Percentiles rank a stretch among this genome's conserved stretches.
Conservation (phyloP, 2,329 filamentous ascomycete genomes). For the Cladophialophora exuberans region DNA sequence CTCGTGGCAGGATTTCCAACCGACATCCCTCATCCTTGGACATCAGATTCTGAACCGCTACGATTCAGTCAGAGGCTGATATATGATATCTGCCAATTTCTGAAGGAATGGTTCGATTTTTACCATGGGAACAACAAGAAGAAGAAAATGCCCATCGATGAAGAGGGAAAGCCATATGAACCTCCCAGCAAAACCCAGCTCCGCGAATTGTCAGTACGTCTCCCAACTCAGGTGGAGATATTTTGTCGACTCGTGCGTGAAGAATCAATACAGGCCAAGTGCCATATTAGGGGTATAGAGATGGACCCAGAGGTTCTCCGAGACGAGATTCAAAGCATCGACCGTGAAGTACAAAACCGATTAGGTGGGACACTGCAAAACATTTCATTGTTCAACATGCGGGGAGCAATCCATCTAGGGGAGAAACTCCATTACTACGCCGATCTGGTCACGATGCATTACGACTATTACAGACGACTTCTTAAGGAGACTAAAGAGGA, state of each 20-base stretch:
- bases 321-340: conserved; percentile 23
- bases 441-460: conserved; percentile 57
- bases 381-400: conserved; percentile 31
- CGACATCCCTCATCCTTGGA: conserved; percentile 81
- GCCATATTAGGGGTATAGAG: conserved; percentile 16
- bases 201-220: conserved; percentile 26
- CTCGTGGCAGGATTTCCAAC: conserved; percentile 64
- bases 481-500: conserved; percentile 20
- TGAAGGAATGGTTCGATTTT: conserved; percentile 40
- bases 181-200: conserved; percentile 26
- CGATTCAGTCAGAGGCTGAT: conserved; percentile 28
- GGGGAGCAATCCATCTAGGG: conserved; percentile 60
- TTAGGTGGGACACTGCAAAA: conserved; percentile 18
- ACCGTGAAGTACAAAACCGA: conserved; percentile 21
- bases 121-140: conserved; percentile 29
- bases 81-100: conserved; percentile 30
- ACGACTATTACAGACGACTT: conserved; percentile 28
- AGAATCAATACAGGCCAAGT: conserved; percentile 25
- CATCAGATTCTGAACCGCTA: conserved; percentile 56
- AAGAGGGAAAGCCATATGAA: conserved; percentile 31
- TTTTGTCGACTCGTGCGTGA: conserved; percentile 28
- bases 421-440: conserved; percentile 66
- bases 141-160: conserved; percentile 32
- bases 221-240: conserved; percentile 28
- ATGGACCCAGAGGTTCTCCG: conserved; percentile 23